phyloP scores from a whole-genome alignment of 176 grass and related monocot genomes.

The Guadua angustifolia region DNA sequence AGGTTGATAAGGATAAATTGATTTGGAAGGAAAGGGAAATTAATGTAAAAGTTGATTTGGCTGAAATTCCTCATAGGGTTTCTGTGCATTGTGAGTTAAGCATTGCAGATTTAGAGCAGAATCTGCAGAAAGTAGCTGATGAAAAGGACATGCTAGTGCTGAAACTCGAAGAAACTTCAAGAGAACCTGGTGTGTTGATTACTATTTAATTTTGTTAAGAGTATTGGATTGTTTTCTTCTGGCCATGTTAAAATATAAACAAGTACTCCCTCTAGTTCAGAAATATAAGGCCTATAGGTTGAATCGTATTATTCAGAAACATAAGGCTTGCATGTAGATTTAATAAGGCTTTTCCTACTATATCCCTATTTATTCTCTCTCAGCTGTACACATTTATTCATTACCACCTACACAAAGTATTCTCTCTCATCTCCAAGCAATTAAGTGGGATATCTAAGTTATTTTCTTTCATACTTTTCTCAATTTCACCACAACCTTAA shows the following conservation, averaged over 20 bases:
- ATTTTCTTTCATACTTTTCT: no score
- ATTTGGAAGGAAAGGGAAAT: conserved; percentile 80
- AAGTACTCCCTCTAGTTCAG: neutral
- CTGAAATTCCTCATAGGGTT: conserved; percentile 65
- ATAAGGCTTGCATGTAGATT: no score
- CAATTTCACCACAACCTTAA: no score
- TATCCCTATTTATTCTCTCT: no score
- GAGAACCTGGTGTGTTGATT: conserved; percentile 81
- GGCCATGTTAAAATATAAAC: conserved; percentile 12
- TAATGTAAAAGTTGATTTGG: conserved; percentile 68
- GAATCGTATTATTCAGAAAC: no score
- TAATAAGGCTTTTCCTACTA: no score
- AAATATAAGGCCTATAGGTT: no score
- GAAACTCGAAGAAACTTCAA: conserved; percentile 87
- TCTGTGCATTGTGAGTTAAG: conserved; percentile 60
- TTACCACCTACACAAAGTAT: no score
- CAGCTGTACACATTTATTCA: no score
- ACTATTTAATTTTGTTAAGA: conserved; percentile 28
- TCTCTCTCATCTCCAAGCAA: no score
- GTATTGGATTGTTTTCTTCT: conserved; percentile 21
- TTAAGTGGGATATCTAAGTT: no score
- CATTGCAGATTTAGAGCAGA: conserved; percentile 73
- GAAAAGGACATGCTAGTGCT: conserved; percentile 67
- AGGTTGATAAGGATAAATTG: conserved; percentile 84
- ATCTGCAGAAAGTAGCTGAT: conserved; percentile 64